These are phyloP conservation scores for Cryptococcus hybrid DNA, from an alignment of 1,284 basidiomycete genomes.

Conservation along the genomic window DNA sequence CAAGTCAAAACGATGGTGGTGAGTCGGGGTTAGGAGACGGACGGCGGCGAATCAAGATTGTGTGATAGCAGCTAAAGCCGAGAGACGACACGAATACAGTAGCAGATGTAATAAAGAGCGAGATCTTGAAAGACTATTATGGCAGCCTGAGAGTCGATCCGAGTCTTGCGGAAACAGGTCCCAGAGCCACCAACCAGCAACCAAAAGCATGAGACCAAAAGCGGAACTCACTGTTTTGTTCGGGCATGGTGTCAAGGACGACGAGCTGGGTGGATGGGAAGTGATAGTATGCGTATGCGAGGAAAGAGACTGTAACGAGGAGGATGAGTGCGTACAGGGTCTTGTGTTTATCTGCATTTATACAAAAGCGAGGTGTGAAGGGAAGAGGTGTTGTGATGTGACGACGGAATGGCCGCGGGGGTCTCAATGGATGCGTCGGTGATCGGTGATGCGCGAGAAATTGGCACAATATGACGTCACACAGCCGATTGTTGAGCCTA, in stretches of 20 bases:
- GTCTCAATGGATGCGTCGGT: not conserved
- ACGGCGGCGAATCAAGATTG: constrained; percentile 6
- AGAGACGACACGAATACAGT: not conserved
- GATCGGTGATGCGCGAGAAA: not conserved
- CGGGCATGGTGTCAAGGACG: constrained; percentile 22
- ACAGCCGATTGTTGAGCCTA: not conserved
- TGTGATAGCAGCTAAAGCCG: too few species aligned
- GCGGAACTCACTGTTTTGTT: constrained; percentile 25
- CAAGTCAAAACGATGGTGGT: too few species aligned
- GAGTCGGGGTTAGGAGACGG: not conserved
- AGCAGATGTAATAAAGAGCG: not conserved
- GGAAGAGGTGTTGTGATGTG: not conserved
- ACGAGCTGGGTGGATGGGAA: not conserved
- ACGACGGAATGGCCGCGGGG: not conserved
- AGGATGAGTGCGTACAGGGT: not conserved
- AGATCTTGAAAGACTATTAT: not conserved
- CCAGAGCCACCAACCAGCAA: not conserved
- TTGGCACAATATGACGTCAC: not conserved
- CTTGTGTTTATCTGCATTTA: not conserved
- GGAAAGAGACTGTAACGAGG: not conserved
- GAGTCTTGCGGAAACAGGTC: not conserved
- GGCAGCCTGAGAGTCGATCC: constrained; percentile 6
- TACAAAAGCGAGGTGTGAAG: not conserved
- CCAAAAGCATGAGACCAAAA: not conserved
- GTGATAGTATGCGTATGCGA: not conserved